Percentiles rank a stretch among this genome's conserved stretches.
These are phyloP conservation scores for Colletotrichum somersetense DNA, from an alignment of 2,329 filamentous ascomycete species.

Conservation along the genomic window DNA sequence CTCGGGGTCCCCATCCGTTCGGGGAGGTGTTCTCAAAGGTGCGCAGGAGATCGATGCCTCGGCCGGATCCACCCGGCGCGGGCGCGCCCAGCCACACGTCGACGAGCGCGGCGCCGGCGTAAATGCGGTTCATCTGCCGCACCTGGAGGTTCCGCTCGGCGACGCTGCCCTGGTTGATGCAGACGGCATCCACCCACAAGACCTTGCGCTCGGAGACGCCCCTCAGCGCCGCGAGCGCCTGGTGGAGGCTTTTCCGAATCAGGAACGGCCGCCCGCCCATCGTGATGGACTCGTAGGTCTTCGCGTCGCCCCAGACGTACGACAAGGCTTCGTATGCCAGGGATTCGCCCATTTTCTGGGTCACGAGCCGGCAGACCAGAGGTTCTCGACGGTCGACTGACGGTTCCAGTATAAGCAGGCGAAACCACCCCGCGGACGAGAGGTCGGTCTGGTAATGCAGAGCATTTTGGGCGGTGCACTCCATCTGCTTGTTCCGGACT, in stretches of 20 bases:
- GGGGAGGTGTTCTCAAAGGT: background rate
- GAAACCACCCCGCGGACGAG: background rate
- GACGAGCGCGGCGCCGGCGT: background rate
- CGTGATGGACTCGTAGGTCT: background rate
- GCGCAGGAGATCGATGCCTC: background rate
- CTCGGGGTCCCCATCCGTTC: background rate
- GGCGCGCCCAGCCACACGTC: background rate
- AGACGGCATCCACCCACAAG: background rate
- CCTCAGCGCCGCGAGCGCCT: background rate
- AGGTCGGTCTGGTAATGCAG: background rate
- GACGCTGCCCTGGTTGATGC: constrained; percentile 33
- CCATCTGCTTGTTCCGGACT: background rate
- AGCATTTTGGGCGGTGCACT: background rate
- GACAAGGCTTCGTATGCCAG: background rate
- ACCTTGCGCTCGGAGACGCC: background rate
- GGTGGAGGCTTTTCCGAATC: background rate
- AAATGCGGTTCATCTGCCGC: background rate
- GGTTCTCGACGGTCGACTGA: background rate
- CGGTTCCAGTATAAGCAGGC: background rate
- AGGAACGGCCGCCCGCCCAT: background rate
- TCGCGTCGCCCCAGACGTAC: background rate
- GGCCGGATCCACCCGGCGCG: background rate
- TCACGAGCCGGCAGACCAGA: background rate
- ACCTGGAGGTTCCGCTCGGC: background rate
- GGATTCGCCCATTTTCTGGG: background rate